Conservation (phyloP, 1,284 basidiomycete genomes). For the Marasmius sp. region DNA sequence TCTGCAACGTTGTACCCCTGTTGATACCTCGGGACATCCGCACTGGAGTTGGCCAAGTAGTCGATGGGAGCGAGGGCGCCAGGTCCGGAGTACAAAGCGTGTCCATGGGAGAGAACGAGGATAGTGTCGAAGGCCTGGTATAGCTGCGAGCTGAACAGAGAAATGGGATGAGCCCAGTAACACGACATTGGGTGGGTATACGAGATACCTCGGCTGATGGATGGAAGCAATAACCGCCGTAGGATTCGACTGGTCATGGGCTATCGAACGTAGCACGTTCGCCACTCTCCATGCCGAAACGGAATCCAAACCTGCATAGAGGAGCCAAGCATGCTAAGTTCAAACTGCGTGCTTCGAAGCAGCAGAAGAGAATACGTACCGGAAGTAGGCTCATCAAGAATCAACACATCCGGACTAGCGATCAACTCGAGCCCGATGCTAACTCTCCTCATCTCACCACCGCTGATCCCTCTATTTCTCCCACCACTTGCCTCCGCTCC, state of each 20-base stretch:
- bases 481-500: constrained; percentile 49
- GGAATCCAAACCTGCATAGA: constrained; percentile 67
- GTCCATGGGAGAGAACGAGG: constrained; percentile 75
- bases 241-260: constrained; percentile 64
- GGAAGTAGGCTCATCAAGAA: constrained; percentile 84
- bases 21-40: constrained; percentile 38
- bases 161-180: neutral
- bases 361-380: constrained; percentile 34
- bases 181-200: neutral
- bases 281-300: constrained; percentile 84
- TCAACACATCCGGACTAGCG: constrained; percentile 75
- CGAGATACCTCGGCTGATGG: constrained; percentile 75
- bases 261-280: constrained; percentile 71
- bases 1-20: constrained; percentile 89
- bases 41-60: constrained; percentile 51
- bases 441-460: constrained; percentile 83
- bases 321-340: constrained; percentile 8
- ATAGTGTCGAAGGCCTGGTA: constrained; percentile 85
- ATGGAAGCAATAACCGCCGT: constrained; percentile 85
- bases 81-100: constrained; percentile 77
- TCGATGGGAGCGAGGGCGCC: constrained; percentile 67
- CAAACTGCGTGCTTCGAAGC: neutral
- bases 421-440: constrained; percentile 85
- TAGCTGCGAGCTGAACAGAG: constrained; percentile 61
- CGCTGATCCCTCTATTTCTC: constrained; percentile 79